Evolutionary conservation across 2,329 filamentous ascomycete species (phyloP), one percentile per base, ranked within the genome.

Genomic region (Ophiostoma himal-ulmi): DNA sequence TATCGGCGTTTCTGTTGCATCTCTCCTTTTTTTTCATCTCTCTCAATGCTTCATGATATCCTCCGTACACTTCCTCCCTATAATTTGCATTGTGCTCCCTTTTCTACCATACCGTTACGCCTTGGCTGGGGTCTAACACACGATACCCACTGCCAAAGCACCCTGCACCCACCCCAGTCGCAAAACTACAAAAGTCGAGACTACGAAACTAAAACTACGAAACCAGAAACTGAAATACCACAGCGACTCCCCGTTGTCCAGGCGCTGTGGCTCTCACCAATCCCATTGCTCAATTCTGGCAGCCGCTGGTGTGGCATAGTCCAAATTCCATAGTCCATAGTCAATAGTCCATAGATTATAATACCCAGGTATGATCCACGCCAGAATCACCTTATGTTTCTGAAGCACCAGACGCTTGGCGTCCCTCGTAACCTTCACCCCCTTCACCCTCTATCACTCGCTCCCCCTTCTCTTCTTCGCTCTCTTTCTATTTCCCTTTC

Each of bases 321-420:
- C n/a, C 75, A 77, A 76, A 77, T 7, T 30, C 30, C 77, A 78
- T 78, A 26, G n/a, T 17, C 20, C 52, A 22, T 22, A 62, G 76
- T 30, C 30, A 77, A 78, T 78, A 26, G n/a, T 17, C 20, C 52
- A 22, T 22, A 62, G 76, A n/a, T n/a, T n/a, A n/a, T 3, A 30
- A 30, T 30, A 77, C 78, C 77, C 76, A 79, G 77, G 81, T 82
- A 82, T 82, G 80, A 81, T 82, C 81, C 79, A 75, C 81, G 70
- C 70, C 70, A 72, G 78, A 80, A 79, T 80, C 78, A 76, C 76
- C 79, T 76, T 77, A 78, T 77, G 79, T 79, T 79, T 79, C 76
- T 76, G 75, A 74, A 76, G 76, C 78, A 76, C 75, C 74, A 75
- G 73, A 75, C 71, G 69, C 76, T 78, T 79, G 78, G 52, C 52